phyloP scores from a whole-genome alignment of 176 grass and related monocot genomes.

The Elaeis guineensis region DNA sequence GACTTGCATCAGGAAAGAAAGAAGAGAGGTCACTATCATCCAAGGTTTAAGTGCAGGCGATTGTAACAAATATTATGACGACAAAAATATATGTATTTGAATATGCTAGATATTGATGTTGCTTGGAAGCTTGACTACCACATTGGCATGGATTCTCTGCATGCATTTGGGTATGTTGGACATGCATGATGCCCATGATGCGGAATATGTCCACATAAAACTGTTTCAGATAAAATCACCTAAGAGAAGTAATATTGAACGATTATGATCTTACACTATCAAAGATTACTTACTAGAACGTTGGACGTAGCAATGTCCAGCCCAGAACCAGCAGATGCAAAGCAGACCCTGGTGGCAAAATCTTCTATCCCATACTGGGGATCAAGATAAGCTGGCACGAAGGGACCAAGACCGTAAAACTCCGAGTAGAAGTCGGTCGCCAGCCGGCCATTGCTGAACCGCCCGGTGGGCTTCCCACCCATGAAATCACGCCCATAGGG shows the following conservation, averaged over 20 bases:
- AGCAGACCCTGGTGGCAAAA: conserved; percentile 53
- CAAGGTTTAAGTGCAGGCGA: no score
- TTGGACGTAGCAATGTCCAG: conserved; percentile 44
- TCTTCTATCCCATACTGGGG: conserved; percentile 34
- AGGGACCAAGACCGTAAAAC: conserved; percentile 30
- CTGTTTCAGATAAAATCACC: no score
- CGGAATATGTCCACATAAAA: no score
- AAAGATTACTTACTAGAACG: conserved; percentile 39
- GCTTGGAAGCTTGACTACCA: no score
- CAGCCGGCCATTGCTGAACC: conserved; percentile 65
- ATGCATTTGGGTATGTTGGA: no score
- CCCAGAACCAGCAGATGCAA: conserved; percentile 60
- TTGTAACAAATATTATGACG: no score
- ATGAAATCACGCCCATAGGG: conserved; percentile 71
- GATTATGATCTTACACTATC: no score
- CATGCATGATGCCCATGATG: no score
- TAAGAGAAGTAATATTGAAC: no score
- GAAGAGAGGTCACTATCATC: neutral
- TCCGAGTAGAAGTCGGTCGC: conserved; percentile 64
- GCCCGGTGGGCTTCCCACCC: conserved; percentile 34
- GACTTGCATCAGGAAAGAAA: conserved; percentile 18
- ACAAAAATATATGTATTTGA: no score
- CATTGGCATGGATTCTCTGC: no score
- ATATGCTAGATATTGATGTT: no score
- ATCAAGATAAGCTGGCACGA: conserved; percentile 63